Percentiles rank a stretch among this genome's conserved stretches.
These are phyloP conservation scores for Phytophthora multivora DNA, from an alignment of 352 stramenopile genomes.

Conservation along the genomic window DNA sequence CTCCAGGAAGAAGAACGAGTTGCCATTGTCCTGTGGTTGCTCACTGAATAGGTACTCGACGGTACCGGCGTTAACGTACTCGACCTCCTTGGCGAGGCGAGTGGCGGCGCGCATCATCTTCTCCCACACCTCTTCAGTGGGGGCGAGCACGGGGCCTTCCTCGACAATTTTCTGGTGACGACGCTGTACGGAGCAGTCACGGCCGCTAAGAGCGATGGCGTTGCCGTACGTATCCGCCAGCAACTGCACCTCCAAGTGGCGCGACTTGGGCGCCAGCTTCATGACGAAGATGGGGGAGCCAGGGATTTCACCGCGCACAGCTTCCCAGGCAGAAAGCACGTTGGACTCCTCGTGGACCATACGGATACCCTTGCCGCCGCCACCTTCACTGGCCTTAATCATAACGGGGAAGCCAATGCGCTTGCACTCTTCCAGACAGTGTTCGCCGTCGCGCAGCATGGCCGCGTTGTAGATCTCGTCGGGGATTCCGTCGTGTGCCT, in stretches of 20 bases:
- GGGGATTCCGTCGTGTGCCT: constrained; percentile 87
- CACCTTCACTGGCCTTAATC: constrained; percentile 99
- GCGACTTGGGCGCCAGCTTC: constrained; percentile 96
- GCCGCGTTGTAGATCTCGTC: constrained; percentile 94
- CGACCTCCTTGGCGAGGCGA: constrained; percentile 97
- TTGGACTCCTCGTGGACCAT: constrained; percentile 92
- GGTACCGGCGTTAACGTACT: constrained; percentile 99
- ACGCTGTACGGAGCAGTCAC: constrained; percentile 99
- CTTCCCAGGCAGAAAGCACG: constrained; percentile 94
- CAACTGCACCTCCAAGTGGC: constrained; percentile 99
- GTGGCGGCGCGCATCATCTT: constrained; percentile 99
- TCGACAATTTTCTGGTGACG: constrained; percentile 99
- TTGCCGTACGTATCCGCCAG: constrained; percentile 98
- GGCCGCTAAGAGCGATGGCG: constrained; percentile 97
- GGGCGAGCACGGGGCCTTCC: constrained; percentile 96
- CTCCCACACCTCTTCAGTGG: constrained; percentile 94
- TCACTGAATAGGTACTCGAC: constrained; percentile 99
- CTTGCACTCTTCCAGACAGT: constrained; percentile 94
- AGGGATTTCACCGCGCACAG: constrained; percentile 98
- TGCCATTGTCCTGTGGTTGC: constrained; percentile 85
- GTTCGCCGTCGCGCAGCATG: constrained; percentile 90
- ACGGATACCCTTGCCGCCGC: constrained; percentile 99
- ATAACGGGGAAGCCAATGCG: constrained; percentile 99
- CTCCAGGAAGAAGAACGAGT: constrained; percentile 99
- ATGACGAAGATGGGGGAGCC: constrained; percentile 99